phyloP scores from a whole-genome alignment of 768 basidiomycete species.

The Boletales sp. region DNA sequence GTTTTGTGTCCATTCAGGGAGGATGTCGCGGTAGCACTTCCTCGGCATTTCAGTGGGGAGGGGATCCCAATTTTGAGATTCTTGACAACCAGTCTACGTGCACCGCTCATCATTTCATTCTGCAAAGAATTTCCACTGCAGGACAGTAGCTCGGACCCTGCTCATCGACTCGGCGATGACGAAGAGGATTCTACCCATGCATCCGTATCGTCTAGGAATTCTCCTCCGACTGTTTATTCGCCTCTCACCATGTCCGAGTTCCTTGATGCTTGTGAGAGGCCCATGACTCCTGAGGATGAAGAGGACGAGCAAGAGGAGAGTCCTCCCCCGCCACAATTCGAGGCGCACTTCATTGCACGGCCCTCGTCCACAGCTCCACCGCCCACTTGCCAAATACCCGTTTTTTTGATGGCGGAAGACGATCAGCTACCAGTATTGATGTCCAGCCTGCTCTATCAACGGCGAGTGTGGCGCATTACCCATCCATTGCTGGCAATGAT shows the following conservation, averaged over 20 bases:
- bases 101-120: slow-evolving; percentile 1
- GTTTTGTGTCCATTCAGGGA: not conserved
- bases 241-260: slow-evolving; percentile 5
- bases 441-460: slow-evolving; percentile 9
- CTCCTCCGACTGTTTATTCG: not conserved
- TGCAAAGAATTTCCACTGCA: not conserved
- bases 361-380: not conserved
- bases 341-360: slow-evolving; percentile 1
- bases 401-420: slow-evolving; percentile 7
- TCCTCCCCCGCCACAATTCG: not conserved
- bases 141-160: not conserved
- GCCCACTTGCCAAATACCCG: slow-evolving; percentile 3
- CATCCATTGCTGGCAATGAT: slow-evolving; percentile 6
- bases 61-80: slow-evolving; percentile 2
- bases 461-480: slow-evolving; percentile 2
- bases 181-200: not conserved
- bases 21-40: slow-evolving; percentile 3
- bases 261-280: not conserved
- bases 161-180: not conserved
- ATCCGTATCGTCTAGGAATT: not conserved
- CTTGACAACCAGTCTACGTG: not conserved
- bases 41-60: slow-evolving; percentile 6
- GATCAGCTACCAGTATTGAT: slow-evolving; percentile 4
- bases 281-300: not conserved
- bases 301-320: not conserved